Percentiles rank a stretch among this genome's conserved stretches.
Conservation (phyloP, 2,329 filamentous ascomycete genomes). For the Colletotrichum sp. region DNA sequence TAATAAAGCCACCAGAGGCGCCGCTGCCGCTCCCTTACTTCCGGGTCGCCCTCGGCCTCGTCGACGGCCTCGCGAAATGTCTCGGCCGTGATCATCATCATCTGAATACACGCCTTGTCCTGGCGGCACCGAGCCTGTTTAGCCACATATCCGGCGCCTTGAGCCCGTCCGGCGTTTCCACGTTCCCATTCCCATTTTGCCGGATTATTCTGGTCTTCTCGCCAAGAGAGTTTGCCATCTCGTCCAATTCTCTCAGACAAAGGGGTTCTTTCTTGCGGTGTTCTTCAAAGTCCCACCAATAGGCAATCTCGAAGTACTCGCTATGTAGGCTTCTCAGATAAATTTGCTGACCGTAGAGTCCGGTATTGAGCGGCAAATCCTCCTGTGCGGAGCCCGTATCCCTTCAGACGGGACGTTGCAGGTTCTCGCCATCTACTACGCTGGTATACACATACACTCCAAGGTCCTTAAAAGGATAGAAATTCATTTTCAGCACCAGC, state of each 20-base stretch:
- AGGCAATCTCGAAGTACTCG: neutral
- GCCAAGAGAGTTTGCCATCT: neutral
- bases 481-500: neutral
- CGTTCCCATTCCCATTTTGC: neutral
- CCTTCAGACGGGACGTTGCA: neutral
- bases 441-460: neutral
- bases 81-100: neutral
- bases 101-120: neutral
- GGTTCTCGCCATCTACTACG: neutral
- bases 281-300: neutral
- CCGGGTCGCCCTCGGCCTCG: fast-evolving
- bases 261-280: neutral
- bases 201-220: neutral
- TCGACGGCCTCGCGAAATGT: fast-evolving
- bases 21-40: neutral
- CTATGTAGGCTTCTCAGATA: neutral
- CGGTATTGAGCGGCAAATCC: neutral
- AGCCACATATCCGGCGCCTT: neutral
- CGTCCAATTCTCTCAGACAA: neutral
- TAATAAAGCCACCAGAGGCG: neutral
- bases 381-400: fast-evolving
- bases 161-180: neutral
- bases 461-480: neutral
- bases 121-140: neutral
- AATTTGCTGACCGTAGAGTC: neutral